Conservation (phyloP, 768 basidiomycete species). For the Floccularia luteovirens region DNA sequence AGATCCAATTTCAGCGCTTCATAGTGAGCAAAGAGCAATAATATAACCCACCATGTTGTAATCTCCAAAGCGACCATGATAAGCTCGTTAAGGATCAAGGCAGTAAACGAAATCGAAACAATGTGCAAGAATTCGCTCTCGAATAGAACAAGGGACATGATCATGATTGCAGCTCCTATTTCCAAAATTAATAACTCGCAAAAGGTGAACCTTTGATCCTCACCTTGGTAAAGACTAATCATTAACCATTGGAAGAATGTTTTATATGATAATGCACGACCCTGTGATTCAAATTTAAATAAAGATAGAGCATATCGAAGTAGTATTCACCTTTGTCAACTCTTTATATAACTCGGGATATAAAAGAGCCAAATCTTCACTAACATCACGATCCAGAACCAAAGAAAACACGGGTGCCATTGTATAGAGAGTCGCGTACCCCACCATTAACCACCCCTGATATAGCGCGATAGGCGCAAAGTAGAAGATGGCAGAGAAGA, state of each 20-base stretch:
- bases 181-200: not conserved
- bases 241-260: conserved; percentile 98
- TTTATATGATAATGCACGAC: conserved; percentile 91
- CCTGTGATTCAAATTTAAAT: conserved; percentile 36
- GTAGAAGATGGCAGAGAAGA: conserved; percentile 89
- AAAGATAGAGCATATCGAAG: not conserved
- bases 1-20: not conserved
- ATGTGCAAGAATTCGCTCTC: conserved; percentile 98
- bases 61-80: conserved; percentile 99
- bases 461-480: conserved; percentile 96
- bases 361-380: conserved; percentile 87
- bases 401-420: conserved; percentile 99
- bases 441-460: conserved; percentile 97
- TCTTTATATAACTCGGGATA: conserved; percentile 99
- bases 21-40: not conserved
- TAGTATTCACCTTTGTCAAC: conserved; percentile 74
- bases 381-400: conserved; percentile 93
- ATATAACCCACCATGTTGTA: conserved; percentile 73
- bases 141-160: conserved; percentile 91
- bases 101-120: conserved; percentile 96
- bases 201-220: conserved; percentile 5
- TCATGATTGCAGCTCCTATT: conserved; percentile 95
- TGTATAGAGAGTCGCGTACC: conserved; percentile 93
- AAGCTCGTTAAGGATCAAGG: conserved; percentile 91
- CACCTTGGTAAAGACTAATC: conserved; percentile 97